phyloP scores from a whole-genome alignment of 2,329 filamentous ascomycete genomes.

The Sphaerulina populicola region DNA sequence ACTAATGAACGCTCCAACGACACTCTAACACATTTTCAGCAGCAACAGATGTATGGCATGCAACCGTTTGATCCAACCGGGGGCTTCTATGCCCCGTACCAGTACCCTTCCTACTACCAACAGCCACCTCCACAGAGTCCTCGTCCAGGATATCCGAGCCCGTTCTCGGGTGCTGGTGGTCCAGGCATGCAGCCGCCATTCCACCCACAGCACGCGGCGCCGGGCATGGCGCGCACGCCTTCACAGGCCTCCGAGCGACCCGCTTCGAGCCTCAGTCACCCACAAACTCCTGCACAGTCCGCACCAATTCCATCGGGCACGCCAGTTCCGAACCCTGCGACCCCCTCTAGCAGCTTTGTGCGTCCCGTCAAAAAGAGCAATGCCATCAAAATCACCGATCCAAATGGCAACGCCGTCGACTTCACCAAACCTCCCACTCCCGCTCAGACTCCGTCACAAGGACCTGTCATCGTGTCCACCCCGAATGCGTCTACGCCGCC shows the following conservation, averaged over 20 bases:
- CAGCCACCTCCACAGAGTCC: slow-evolving; percentile 39
- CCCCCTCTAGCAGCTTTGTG: slow-evolving; percentile 46
- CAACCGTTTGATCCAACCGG: slow-evolving; percentile 43
- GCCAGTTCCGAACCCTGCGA: slow-evolving; percentile 14
- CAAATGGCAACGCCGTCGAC: slow-evolving; percentile 66
- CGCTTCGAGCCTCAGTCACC: slow-evolving; percentile 52
- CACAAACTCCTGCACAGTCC: slow-evolving; percentile 49
- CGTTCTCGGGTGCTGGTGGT: slow-evolving; percentile 39
- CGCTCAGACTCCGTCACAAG: slow-evolving; percentile 49
- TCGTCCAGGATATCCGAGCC: slow-evolving; percentile 40
- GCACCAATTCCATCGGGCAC: slow-evolving; percentile 48
- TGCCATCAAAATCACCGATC: slow-evolving; percentile 75
- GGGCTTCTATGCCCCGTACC: slow-evolving; percentile 39
- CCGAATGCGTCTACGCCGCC: slow-evolving; percentile 64
- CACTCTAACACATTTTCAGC: slow-evolving; percentile 34
- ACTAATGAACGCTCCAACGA: slow-evolving; percentile 6
- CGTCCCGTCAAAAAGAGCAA: slow-evolving; percentile 61
- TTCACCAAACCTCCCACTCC: slow-evolving; percentile 53
- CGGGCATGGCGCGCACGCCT: slow-evolving; percentile 67
- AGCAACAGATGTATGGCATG: slow-evolving; percentile 54
- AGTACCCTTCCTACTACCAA: slow-evolving; percentile 44
- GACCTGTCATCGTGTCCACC: slow-evolving; percentile 61
- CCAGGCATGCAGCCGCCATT: slow-evolving; percentile 47
- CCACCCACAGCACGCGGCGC: slow-evolving; percentile 44
- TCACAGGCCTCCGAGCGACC: slow-evolving; percentile 66